Evolutionary conservation across 2,329 filamentous ascomycete genomes (phyloP), one percentile per base, ranked within the genome.

Genomic region (Tolypocladium nubicola): DNA sequence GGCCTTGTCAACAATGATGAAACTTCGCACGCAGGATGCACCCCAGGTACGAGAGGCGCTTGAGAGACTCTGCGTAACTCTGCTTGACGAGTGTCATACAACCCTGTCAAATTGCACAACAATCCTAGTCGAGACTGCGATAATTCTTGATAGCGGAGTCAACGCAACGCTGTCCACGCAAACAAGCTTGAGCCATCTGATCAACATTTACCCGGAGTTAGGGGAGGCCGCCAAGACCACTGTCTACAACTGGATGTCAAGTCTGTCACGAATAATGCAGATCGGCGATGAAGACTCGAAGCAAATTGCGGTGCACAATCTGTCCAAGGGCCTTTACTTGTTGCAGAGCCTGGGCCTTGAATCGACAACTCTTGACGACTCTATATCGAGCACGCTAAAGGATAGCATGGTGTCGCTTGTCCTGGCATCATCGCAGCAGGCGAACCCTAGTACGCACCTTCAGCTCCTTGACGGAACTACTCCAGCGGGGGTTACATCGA

Each of bases 191-290:
- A 77, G 77, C 35, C 79, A 85, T 60, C 74, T 95, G 33, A 75
- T 86, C 7, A 78, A 74, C 43, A 82, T 85, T 13, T 84, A 90
- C 63, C 72, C 79, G 1, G 75, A 81, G 53, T 76, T 92, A 2
- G 74, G 79, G 4, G 84, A 88, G 26, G 74, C 82, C 3, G 75
- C 93, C 33, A 89, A 89, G 63, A 81, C 79, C 35, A 87, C 83
- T 1, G 78, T 95, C 1, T 88, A 93, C 68, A 85, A 85, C 55
- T 97, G 92, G 91, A 81, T 92, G 30, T 83, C 84, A 2, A 86
- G 89, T 45, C 79, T 99, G 21, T 87, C 93, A 6, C 82, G 91
- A 19, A 73, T 90, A 16, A 92, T 97, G 84, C 90, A 93, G 68
- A 83, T 85, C 10, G 87, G 85, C 62, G 91, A 97, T 64, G 90